Percentiles rank a stretch among this genome's conserved stretches.
These are phyloP conservation scores for Triangularia setosa DNA, from an alignment of 2,329 filamentous ascomycete species.

Conservation along the genomic window DNA sequence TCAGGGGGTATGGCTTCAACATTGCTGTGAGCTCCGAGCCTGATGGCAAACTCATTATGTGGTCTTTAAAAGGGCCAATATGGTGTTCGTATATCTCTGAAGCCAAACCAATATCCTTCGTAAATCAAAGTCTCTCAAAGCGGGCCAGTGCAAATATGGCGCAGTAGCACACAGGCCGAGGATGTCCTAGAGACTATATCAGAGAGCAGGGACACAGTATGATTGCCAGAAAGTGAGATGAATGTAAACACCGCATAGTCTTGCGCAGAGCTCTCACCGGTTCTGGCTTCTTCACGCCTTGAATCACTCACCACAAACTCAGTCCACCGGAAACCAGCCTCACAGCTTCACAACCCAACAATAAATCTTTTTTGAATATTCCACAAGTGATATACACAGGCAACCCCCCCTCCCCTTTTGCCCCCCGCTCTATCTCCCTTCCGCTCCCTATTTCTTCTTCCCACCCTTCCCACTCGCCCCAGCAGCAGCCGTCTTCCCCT, in stretches of 20 bases:
- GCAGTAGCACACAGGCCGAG: too few species aligned
- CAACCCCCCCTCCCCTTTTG: neutral
- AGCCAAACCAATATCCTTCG: too few species aligned
- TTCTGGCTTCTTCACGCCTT: neutral
- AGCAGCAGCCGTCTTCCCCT: constrained; percentile 20
- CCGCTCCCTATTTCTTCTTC: neutral
- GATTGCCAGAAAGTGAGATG: too few species aligned
- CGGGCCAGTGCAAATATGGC: too few species aligned
- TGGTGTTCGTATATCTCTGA: too few species aligned
- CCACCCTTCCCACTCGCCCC: neutral
- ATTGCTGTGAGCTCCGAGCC: neutral
- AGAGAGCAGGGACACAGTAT: too few species aligned
- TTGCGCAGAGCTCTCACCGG: neutral
- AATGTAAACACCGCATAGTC: too few species aligned
- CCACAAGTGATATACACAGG: neutral
- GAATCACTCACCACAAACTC: neutral
- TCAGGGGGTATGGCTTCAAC: neutral
- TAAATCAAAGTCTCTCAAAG: too few species aligned
- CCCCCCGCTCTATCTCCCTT: neutral
- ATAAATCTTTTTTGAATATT: neutral
- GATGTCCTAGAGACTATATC: too few species aligned
- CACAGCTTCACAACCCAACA: neutral
- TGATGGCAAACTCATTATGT: neutral
- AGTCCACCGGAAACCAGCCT: neutral
- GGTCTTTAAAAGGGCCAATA: neutral